Conservation (phyloP, 2,329 filamentous ascomycete genomes). For the Aspergillus hiratsukae region DNA sequence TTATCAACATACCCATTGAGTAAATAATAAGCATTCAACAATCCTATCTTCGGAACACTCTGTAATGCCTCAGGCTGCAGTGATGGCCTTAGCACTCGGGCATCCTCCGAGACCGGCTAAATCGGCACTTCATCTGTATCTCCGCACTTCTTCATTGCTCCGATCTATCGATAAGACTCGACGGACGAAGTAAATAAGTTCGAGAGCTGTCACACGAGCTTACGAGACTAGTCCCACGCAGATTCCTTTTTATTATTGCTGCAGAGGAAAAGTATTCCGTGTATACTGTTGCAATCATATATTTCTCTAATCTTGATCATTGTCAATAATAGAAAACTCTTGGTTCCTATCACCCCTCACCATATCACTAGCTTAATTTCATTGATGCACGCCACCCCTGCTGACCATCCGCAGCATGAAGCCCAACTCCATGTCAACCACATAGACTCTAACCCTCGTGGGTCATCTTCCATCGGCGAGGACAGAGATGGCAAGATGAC, state of each 20-base stretch:
- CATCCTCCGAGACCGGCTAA: background rate
- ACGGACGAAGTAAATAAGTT: background rate
- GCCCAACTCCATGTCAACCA: background rate
- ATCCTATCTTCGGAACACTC: background rate
- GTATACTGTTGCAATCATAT: background rate
- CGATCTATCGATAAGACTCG: background rate
- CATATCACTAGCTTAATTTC: background rate
- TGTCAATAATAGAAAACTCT: background rate
- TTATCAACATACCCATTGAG: background rate
- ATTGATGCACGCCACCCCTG: background rate
- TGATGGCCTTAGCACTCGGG: background rate
- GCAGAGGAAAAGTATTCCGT: background rate
- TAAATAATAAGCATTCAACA: background rate
- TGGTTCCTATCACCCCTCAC: background rate
- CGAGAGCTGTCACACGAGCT: background rate
- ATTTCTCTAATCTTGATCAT: background rate
- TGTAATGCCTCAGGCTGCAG: background rate
- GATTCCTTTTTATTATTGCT: background rate
- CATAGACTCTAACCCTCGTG: background rate
- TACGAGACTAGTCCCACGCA: background rate
- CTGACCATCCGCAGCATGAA: background rate
- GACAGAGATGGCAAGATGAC: slow-evolving; percentile 13
- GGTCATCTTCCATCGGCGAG: background rate
- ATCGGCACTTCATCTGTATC: background rate
- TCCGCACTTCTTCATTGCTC: background rate